phyloP scores from a whole-genome alignment of 2,329 filamentous ascomycete genomes.

The Xenosphaeropsis pyriputrescens region DNA sequence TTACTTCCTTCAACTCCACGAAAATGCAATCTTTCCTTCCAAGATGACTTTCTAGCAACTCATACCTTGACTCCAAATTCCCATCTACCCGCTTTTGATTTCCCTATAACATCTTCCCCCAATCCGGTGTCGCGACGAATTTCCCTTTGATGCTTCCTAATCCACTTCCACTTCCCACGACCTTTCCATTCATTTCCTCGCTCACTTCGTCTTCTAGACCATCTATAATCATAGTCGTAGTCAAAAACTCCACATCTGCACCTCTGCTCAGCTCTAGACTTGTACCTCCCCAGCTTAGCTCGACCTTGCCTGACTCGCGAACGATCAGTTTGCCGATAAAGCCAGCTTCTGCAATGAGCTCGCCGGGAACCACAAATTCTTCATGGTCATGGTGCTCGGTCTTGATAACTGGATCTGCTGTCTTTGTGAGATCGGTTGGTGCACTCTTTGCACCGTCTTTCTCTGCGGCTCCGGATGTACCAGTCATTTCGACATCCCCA shows the following conservation, averaged over 20 bases:
- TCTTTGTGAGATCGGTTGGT: slow-evolving; percentile 26
- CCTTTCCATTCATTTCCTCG: slow-evolving; percentile 12
- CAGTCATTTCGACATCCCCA: slow-evolving; percentile 7
- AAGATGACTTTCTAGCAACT: too few relatives aligned
- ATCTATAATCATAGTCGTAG: slow-evolving; percentile 43
- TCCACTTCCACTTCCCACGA: slow-evolving; percentile 36
- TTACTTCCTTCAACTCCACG: too few relatives aligned
- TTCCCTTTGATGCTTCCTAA: slow-evolving; percentile 51
- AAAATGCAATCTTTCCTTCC: too few relatives aligned
- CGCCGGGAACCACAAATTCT: slow-evolving; percentile 18
- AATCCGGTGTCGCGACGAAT: slow-evolving; percentile 43
- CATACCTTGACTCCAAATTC: too few relatives aligned
- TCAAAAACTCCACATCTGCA: slow-evolving; percentile 38
- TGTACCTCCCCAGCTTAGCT: slow-evolving; percentile 47
- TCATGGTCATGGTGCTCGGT: slow-evolving; percentile 7
- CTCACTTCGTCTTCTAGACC: slow-evolving; percentile 24
- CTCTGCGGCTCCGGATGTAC: slow-evolving; percentile 1
- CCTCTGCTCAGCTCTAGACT: slow-evolving; percentile 35
- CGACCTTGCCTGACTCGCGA: slow-evolving; percentile 44
- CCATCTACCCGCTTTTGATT: too few relatives aligned
- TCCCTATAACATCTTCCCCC: slow-evolving; percentile 27
- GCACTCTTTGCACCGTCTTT: slow-evolving; percentile 20
- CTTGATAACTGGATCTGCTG: slow-evolving; percentile 6
- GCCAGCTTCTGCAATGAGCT: slow-evolving; percentile 30
- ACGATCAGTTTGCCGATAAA: slow-evolving; percentile 44